A percentile compares a stretch with the other conserved stretches of the same genome.
These are phyloP conservation scores for Nannochloropsis gaditana DNA, from an alignment of 108 stramenopile genomes.

Conservation along the genomic window DNA sequence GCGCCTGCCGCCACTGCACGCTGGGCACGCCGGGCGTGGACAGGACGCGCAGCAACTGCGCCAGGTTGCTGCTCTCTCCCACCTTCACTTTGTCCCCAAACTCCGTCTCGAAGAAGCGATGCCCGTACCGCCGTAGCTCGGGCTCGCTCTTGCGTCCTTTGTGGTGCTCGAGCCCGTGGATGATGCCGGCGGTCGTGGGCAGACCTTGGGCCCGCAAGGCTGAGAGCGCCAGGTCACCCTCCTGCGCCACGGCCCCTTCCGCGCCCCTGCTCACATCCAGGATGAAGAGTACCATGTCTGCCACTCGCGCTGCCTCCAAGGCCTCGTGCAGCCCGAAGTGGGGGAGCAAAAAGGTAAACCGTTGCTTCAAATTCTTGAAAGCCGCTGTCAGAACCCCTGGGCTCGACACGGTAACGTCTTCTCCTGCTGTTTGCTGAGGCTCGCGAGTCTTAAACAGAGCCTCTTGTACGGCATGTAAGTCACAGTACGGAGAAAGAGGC, in stretches of 20 bases:
- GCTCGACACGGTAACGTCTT: constrained; percentile 24
- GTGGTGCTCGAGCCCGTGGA: constrained; percentile 56
- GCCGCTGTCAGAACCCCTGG: constrained; percentile 58
- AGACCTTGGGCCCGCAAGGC: constrained; percentile 89
- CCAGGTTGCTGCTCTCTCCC: constrained; percentile 37
- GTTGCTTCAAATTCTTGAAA: constrained; percentile 68
- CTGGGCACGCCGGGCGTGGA: constrained; percentile 45
- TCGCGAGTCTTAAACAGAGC: constrained; percentile 50
- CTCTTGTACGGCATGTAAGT: constrained; percentile 58
- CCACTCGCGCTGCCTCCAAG: constrained; percentile 74
- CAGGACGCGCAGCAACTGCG: constrained; percentile 58
- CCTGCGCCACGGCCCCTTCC: constrained; percentile 43
- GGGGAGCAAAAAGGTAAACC: constrained; percentile 68
- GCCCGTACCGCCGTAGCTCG: constrained; percentile 46
- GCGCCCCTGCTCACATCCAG: constrained; percentile 69
- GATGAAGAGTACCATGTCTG: constrained; percentile 73
- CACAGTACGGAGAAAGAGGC: constrained; percentile 60
- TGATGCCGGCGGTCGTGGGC: constrained; percentile 73
- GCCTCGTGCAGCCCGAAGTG: constrained; percentile 66
- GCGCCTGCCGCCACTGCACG: constrained; percentile 56
- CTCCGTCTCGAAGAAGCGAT: constrained; percentile 54
- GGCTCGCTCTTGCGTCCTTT: constrained; percentile 24
- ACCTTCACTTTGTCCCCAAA: constrained; percentile 54
- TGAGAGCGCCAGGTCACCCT: constrained; percentile 75
- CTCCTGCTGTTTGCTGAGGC: constrained; percentile 32